Conservation (phyloP, 1,284 basidiomycete genomes). For the Fomitopsis pinicola region DNA sequence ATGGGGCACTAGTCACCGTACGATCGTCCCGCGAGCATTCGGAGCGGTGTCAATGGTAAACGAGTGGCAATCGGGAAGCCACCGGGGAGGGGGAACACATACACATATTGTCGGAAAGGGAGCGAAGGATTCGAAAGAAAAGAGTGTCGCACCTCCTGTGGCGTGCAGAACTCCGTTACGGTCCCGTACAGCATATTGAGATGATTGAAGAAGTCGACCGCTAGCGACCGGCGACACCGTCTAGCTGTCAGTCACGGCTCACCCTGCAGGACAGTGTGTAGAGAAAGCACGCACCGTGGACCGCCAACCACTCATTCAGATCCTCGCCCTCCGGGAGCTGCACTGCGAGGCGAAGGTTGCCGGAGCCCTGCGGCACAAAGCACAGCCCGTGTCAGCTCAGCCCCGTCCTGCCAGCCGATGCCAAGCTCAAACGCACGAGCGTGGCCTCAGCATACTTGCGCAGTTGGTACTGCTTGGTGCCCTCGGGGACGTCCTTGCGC, state of each 20-base stretch:
- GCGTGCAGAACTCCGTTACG: constrained; percentile 95
- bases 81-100: background rate
- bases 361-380: constrained; percentile 69
- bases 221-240: constrained; percentile 35
- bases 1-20: constrained; percentile 73
- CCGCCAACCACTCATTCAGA: constrained; percentile 93
- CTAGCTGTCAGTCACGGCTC: background rate
- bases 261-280: background rate
- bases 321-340: constrained; percentile 94
- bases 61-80: constrained; percentile 7
- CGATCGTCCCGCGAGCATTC: background rate
- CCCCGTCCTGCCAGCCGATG: background rate
- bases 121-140: background rate
- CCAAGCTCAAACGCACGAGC: constrained; percentile 49
- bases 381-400: background rate
- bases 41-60: constrained; percentile 2
- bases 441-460: constrained; percentile 98
- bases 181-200: constrained; percentile 96
- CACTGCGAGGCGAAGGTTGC: constrained; percentile 87
- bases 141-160: constrained; percentile 65
- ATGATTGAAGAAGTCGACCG: constrained; percentile 95
- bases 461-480: constrained; percentile 95
- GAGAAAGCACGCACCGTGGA: constrained; percentile 69
- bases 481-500: constrained; percentile 91
- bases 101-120: background rate